Base-by-base conservation (phyloP, 768 basidiomycete genomes). In the Lentinula boryana region DNA sequence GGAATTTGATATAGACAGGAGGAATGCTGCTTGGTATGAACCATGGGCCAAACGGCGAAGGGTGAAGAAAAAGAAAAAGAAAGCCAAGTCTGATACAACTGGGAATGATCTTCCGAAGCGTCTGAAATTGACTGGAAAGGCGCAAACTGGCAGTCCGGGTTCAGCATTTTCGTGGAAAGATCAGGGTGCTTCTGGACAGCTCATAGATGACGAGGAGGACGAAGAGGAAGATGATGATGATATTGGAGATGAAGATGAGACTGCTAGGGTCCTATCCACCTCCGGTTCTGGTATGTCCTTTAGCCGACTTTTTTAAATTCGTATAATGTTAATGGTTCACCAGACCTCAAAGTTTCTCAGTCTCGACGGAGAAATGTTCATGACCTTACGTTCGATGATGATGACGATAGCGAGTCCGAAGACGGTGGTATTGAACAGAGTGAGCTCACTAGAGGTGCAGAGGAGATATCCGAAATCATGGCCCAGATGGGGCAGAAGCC, bases 1-100 rank as follows among this genome's bases (percentile, higher is more conserved):
- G 12, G 95, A 98, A 71, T 97, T 98, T 67, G 93, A 97, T 70
- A 88, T 98, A 66, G 95, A 97, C 72, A 78, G 78, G 41, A 77
- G 83, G 56, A 87, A 80, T 64, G 95, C 93, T 2, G 75, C 76
- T 3, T 97, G 95, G 95, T 95, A 87, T 64, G 87, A 87, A n/a
- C 85, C 86, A 7, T 96, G 92, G 91, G 62, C 86, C 31, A 79
- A 85, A 60, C 75, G 89, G 60, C 79, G 79, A 61, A 43, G 57
- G 44, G 48, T 35, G 12, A 48, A 58, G 44, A 58, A 57, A 27
- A n/a, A 57, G 43, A n/a, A 31, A 36, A 49, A 50, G 32, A 82
- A 80, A 63, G 69, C 71, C 55, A 40, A 38, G 7, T 38, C 48
- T 10, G 58, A 60, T 4, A 5, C 64, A 60, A 46, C 58, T 67